phyloP scores from a whole-genome alignment of 2,329 filamentous ascomycete genomes.

The Pseudocercospora macadamiae region DNA sequence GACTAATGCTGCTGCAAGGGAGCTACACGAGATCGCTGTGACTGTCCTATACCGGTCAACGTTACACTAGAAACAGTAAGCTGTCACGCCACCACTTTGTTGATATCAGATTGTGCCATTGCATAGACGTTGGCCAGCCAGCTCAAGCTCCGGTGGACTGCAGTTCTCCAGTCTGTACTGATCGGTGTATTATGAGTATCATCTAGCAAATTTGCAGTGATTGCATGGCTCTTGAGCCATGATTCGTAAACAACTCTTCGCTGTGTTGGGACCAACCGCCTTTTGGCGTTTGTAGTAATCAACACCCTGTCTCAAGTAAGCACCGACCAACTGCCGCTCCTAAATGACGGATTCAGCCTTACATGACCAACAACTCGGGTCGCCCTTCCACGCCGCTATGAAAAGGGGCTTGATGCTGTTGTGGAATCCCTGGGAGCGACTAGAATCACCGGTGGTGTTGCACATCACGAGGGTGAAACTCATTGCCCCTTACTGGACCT shows the following conservation, averaged over 20 bases:
- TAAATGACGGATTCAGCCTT: not conserved
- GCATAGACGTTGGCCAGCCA: not conserved
- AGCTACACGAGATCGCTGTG: not conserved
- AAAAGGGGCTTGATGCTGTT: not conserved
- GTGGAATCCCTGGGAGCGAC: not conserved
- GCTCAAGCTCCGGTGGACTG: not conserved
- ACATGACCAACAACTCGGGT: not conserved
- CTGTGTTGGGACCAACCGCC: not conserved
- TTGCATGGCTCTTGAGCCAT: not conserved
- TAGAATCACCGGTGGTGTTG: too few relatives aligned
- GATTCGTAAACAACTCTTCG: not conserved
- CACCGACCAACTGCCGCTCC: not conserved
- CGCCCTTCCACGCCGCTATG: not conserved
- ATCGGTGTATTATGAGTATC: not conserved
- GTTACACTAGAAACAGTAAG: not conserved
- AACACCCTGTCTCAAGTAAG: not conserved
- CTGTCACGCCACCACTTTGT: not conserved
- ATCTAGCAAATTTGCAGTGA: not conserved
- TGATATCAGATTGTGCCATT: not conserved
- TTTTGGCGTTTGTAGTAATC: not conserved
- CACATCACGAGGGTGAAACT: too few relatives aligned
- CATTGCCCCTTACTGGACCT: too few relatives aligned
- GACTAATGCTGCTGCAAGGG: not conserved
- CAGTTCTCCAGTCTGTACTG: not conserved
- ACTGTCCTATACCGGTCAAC: not conserved